Conservation (phyloP, 768 basidiomycete species). For the Lentinula aciculospora region DNA sequence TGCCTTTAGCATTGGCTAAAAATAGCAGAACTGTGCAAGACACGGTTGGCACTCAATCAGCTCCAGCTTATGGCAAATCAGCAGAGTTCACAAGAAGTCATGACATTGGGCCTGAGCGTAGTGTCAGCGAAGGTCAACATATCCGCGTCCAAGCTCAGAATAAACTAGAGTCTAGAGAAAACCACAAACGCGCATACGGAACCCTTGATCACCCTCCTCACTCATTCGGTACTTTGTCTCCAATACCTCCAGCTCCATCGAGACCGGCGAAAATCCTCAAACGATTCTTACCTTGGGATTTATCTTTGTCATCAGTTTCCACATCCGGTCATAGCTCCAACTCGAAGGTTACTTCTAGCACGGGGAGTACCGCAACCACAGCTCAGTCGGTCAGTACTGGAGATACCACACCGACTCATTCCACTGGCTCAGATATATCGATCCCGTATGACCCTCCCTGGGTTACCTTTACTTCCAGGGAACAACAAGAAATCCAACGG, state of each 20-base stretch:
- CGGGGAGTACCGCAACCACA: neutral
- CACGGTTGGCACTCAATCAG: neutral
- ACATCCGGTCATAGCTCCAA: neutral
- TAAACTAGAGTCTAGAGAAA: neutral
- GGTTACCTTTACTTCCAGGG: neutral
- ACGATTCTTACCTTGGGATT: conserved; percentile 5
- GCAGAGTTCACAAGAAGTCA: too few relatives aligned
- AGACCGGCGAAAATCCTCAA: neutral
- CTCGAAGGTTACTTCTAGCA: neutral
- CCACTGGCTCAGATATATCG: neutral
- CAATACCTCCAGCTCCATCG: neutral
- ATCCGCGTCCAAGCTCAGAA: neutral
- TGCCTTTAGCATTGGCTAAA: neutral
- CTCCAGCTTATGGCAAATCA: neutral
- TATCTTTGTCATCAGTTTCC: neutral
- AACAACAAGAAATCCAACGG: neutral
- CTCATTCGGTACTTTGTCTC: neutral
- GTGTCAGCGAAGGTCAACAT: neutral
- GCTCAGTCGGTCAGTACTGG: neutral
- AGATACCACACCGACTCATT: neutral
- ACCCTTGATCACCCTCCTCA: neutral
- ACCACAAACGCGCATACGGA: neutral
- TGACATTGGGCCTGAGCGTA: neutral
- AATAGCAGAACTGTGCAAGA: neutral
- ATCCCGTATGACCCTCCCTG: neutral